Percentiles rank a stretch among this genome's conserved stretches.
These are phyloP conservation scores for Candida lessepsii DNA, from an alignment of 805 yeast genomes.

Conservation along the genomic window DNA sequence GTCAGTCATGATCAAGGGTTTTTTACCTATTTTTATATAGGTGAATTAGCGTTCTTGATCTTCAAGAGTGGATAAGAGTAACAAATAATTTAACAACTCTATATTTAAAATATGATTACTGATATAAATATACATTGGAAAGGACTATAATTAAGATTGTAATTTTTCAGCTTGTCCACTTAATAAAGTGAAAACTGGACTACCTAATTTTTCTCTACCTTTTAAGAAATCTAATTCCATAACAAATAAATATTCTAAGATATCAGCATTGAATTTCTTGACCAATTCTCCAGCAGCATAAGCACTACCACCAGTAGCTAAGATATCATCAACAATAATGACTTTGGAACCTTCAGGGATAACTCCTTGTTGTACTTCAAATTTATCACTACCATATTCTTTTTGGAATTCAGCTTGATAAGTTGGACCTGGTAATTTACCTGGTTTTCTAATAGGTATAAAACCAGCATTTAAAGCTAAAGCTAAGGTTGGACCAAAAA, in stretches of 20 bases:
- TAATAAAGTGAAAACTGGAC: constrained; percentile 86
- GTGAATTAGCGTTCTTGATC: constrained; percentile 61
- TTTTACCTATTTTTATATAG: constrained; percentile 71
- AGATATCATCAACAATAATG: constrained; percentile 89
- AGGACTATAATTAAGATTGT: background rate
- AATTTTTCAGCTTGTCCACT: constrained; percentile 67
- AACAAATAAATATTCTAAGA: constrained; percentile 80
- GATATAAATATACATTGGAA: background rate
- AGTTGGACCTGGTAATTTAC: constrained; percentile 89
- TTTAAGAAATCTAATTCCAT: constrained; percentile 94
- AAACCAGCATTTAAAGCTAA: constrained; percentile 86
- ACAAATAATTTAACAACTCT: no score
- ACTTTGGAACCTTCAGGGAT: constrained; percentile 80
- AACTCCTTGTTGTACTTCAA: constrained; percentile 83
- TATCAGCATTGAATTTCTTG: constrained; percentile 59
- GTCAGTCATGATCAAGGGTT: constrained; percentile 77
- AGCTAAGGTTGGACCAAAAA: constrained; percentile 95
- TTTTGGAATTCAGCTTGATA: constrained; percentile 72
- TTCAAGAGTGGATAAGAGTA: constrained; percentile 60
- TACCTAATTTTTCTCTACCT: constrained; percentile 83
- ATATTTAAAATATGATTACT: constrained; percentile 1
- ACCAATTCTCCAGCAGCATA: constrained; percentile 88
- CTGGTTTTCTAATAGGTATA: constrained; percentile 92
- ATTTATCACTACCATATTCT: constrained; percentile 90
- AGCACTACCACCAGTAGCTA: constrained; percentile 98